Percentiles rank a stretch among this genome's conserved stretches.
These are phyloP conservation scores for Metrosideros polymorpha DNA, from an alignment of 441 rosid genomes.

Conservation along the genomic window DNA sequence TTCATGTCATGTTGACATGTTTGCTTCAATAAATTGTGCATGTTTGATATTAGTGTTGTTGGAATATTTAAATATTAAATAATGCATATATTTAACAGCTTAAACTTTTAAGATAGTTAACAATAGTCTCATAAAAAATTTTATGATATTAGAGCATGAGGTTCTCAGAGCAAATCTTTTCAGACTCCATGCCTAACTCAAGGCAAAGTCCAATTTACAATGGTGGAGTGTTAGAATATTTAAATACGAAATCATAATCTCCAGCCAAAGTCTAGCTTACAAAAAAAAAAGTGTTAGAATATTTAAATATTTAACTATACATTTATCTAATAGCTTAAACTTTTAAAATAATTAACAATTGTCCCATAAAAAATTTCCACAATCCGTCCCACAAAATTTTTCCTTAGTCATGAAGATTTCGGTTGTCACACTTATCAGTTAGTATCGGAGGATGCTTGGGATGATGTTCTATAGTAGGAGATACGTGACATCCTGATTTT, in stretches of 20 bases:
- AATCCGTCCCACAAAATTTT: too few relatives aligned
- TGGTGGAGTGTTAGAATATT: not conserved
- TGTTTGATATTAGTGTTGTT: not conserved
- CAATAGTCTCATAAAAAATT: not conserved
- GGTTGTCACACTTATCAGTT: too few relatives aligned
- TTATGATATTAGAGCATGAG: not conserved
- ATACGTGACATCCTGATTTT: too few relatives aligned
- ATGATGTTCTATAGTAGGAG: too few relatives aligned
- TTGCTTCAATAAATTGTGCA: not conserved
- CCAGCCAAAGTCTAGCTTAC: rapidly evolving
- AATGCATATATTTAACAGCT: rapidly evolving
- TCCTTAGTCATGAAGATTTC: too few relatives aligned
- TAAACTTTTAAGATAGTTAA: rapidly evolving
- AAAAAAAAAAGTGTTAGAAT: rapidly evolving
- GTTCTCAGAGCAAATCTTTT: not conserved
- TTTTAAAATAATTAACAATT: not conserved
- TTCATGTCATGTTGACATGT: not conserved
- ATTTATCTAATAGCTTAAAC: rapidly evolving
- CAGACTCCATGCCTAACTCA: rapidly evolving
- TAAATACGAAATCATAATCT: rapidly evolving
- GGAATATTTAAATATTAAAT: not conserved
- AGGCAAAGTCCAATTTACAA: rapidly evolving
- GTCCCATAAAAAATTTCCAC: too few relatives aligned
- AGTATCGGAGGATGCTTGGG: too few relatives aligned
- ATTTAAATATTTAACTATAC: rapidly evolving